Evolutionary conservation across 192 early-diverging fungal species (phyloP).

Genomic region (Backusella parvicylindrica): DNA sequence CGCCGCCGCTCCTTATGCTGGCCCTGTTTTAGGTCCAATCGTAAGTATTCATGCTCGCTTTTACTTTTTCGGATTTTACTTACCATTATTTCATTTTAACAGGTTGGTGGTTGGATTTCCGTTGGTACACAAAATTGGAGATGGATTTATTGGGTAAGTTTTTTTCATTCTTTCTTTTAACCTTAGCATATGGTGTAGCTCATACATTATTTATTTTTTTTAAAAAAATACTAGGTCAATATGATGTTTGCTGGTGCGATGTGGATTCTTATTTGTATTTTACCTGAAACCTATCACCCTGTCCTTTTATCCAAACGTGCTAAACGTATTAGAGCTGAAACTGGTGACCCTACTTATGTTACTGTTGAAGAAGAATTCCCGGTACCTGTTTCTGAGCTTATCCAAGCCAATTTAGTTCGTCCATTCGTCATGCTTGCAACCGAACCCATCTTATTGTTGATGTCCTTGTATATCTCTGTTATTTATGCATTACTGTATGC

Average conservation of each 20-base stretch:
- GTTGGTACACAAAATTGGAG: conserved; percentile 25
- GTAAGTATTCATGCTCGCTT: not conserved
- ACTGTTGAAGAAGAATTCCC: conserved; percentile 30
- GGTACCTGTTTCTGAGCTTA: conserved; percentile 12
- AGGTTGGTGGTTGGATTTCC: conserved; percentile 28
- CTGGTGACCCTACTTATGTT: conserved; percentile 20
- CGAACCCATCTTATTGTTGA: conserved; percentile 27
- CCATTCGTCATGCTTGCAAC: conserved; percentile 26
- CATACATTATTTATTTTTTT: not conserved
- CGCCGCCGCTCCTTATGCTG: conserved; percentile 26
- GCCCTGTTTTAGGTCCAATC: conserved; percentile 28
- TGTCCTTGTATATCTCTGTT: conserved; percentile 27
- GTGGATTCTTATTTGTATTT: conserved; percentile 18
- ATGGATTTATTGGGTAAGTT: conserved; percentile 30
- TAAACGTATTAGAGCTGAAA: conserved; percentile 15
- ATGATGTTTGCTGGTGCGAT: conserved; percentile 23
- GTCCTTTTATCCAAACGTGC: conserved; percentile 20
- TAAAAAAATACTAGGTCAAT: conserved; percentile 7
- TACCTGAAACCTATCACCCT: conserved; percentile 29
- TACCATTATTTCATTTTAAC: not conserved
- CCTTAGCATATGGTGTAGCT: not conserved
- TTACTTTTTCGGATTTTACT: not conserved
- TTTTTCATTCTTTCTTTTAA: not conserved
- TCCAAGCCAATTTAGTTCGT: conserved; percentile 21
- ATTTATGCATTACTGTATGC: conserved; percentile 29